Evolutionary conservation across 1,139 yeast genomes (phyloP), one percentile per base, ranked within the genome.

Genomic region (Zygosaccharomyces sapae): DNA sequence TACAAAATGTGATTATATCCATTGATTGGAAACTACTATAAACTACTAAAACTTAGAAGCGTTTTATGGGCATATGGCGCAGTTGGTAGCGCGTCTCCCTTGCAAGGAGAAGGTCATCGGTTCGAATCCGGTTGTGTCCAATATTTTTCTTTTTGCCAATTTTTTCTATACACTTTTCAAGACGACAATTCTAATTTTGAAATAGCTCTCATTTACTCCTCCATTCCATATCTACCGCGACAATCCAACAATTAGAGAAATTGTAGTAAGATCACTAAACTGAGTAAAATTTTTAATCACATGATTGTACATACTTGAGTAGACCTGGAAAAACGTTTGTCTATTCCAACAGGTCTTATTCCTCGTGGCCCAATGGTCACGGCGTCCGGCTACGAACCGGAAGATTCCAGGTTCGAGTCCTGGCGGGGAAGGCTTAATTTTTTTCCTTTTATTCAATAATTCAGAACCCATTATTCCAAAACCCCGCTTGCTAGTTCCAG

Each of bases 331-430:
- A 16, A 16, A 16, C 16, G 16, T 16, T 16, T 16, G 16, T 16
- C 16, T 16, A 16, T 16, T 16, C 16, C n/a, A n/a, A 27, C 9
- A 46, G 52, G 49, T 58, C 64, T 59, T 68, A 78, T 80, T 80
- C 87, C 86, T 81, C 86, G 83, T 82, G 86, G 87, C 87, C 87
- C 86, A 82, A 82, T 82, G 88, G 88, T 82, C 83, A 82, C 82
- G 87, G 88, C 88, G 86, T 81, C 86, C 81, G 88, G 86, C 88
- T 82, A 82, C 88, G 88, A 79, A 83, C 88, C 88, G 82, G 87
- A 81, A 83, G 89, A 83, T 81, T 83, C 88, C 88, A 83, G 90
- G 89, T 83, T 83, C 90, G 87, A 83, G 83, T 83, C 90, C 89
- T 83, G 88, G 88, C 83, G 90, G 87, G 89, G 89, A 83, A 83